Conservation (phyloP, 306 rosid genomes). For the Trifolium fragiferum region DNA sequence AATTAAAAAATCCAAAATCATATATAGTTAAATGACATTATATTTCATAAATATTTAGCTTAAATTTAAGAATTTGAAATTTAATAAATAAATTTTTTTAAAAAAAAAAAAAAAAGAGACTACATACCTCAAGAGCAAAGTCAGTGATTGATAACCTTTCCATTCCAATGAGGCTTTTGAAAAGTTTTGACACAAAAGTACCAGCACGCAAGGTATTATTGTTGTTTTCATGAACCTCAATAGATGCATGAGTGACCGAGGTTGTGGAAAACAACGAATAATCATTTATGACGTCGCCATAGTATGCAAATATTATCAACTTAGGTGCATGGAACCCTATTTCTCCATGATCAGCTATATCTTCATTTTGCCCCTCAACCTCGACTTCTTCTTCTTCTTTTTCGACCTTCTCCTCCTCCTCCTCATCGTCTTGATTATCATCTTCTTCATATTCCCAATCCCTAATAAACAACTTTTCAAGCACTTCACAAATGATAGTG, state of each 20-base stretch:
- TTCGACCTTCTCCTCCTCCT: no score
- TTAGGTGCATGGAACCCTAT: background rate
- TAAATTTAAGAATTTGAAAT: no score
- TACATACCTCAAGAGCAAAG: background rate
- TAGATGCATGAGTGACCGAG: background rate
- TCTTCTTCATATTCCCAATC: background rate
- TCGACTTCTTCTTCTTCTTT: background rate
- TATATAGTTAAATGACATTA: no score
- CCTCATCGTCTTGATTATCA: background rate
- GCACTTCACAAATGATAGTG: background rate
- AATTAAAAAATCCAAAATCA: no score
- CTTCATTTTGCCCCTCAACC: background rate
- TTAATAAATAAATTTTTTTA: no score
- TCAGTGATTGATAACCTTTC: background rate
- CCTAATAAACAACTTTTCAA: background rate
- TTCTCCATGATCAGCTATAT: background rate
- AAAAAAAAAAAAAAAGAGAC: no score
- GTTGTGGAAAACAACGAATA: background rate
- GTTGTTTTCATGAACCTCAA: background rate
- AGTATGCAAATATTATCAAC: background rate
- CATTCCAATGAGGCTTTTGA: background rate
- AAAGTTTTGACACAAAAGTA: background rate
- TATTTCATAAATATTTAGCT: no score
- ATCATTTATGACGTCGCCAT: background rate
- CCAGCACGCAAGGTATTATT: background rate